Base-by-base conservation (phyloP, 495 filamentous ascomycete genomes). In the Xylaria sp. region DNA sequence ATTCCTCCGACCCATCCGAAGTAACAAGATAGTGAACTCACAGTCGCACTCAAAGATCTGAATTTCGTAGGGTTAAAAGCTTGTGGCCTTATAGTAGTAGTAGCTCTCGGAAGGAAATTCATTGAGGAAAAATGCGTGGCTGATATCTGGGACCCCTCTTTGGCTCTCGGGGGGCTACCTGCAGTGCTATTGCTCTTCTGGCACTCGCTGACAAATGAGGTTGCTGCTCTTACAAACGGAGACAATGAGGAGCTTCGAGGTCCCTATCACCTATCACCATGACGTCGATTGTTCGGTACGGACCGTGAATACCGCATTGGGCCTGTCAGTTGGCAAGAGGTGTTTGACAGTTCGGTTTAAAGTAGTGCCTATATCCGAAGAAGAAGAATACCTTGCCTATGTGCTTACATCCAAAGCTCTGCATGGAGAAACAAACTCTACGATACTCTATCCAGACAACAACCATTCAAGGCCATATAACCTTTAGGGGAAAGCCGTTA, bases 21-120 rank as follows among this genome's bases (percentile, higher is more conserved):
- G 52, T 68, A 61, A n/a, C 6, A 44, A 40, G 14, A n/a, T 52
- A 59, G 1, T 8, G 67, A 63, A 76, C 78, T 72, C 70, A 82
- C 80, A 65, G 76, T 75, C 61, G 80, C 62, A 37, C 73, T 75
- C 48, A 77, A 53, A 31, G 64, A 74, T 67, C 72, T 67, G 63
- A 78, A 67, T 74, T 72, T 75, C 33, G 71, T 71, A 64, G 77
- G 74, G 1, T 48, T 65, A 21, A 71, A 65, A 63, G 75, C 67
- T 70, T 63, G 17, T 48, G 70, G 50, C 44, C 71, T 72, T 66
- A 26, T 67, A 68, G 72, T 68, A 64, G 70, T 67, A 68, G 72
- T 68, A 64, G 70, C 66, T 72, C 67, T 77, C 19, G 70, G 63
- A 48, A 79, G 24, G 48, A 67, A 73, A 75, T 77, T 78, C 77